phyloP scores from a whole-genome alignment of 1,284 basidiomycete genomes.

The Moesziomyces aphidis region DNA sequence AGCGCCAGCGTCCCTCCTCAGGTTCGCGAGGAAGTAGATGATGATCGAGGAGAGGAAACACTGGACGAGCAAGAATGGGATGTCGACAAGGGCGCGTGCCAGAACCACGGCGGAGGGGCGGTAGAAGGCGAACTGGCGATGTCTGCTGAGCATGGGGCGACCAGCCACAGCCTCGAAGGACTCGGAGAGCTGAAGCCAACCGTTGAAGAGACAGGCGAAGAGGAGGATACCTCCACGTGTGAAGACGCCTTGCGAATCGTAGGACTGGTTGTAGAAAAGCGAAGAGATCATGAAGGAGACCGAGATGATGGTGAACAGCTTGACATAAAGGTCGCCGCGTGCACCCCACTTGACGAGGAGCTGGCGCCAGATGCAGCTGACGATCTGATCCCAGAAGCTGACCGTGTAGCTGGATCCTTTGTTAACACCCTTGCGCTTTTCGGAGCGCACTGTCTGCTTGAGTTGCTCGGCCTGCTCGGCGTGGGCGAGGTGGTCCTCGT shows the following conservation, averaged over 20 bases:
- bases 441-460: slow-evolving; percentile 33
- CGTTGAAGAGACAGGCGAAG: slow-evolving; percentile 69
- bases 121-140: slow-evolving; percentile 60
- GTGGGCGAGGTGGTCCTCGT: slow-evolving; percentile 49
- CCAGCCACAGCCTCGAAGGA: slow-evolving; percentile 72
- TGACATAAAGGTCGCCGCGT: slow-evolving; percentile 47
- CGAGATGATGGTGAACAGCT: slow-evolving; percentile 58
- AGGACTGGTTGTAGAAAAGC: slow-evolving; percentile 56
- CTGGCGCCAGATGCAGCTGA: slow-evolving; percentile 52
- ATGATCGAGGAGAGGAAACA: slow-evolving; percentile 68
- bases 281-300: slow-evolving; percentile 53
- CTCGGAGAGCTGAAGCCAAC: slow-evolving; percentile 56
- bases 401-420: slow-evolving; percentile 55
- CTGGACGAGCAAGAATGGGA: slow-evolving; percentile 69
- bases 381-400: slow-evolving; percentile 49
- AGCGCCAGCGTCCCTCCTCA: slow-evolving; percentile 41
- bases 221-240: slow-evolving; percentile 68
- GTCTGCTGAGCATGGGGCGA: slow-evolving; percentile 68
- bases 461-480: slow-evolving; percentile 48
- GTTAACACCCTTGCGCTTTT: slow-evolving; percentile 58
- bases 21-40: slow-evolving; percentile 64
- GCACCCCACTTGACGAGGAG: slow-evolving; percentile 58
- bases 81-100: slow-evolving; percentile 62
- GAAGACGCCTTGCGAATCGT: slow-evolving; percentile 52
- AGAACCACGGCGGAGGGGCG: slow-evolving; percentile 60